Percentiles rank a stretch among this genome's conserved stretches.
These are phyloP conservation scores for Globisporangium sylvaticum DNA, from an alignment of 352 stramenopile genomes.

Conservation along the genomic window DNA sequence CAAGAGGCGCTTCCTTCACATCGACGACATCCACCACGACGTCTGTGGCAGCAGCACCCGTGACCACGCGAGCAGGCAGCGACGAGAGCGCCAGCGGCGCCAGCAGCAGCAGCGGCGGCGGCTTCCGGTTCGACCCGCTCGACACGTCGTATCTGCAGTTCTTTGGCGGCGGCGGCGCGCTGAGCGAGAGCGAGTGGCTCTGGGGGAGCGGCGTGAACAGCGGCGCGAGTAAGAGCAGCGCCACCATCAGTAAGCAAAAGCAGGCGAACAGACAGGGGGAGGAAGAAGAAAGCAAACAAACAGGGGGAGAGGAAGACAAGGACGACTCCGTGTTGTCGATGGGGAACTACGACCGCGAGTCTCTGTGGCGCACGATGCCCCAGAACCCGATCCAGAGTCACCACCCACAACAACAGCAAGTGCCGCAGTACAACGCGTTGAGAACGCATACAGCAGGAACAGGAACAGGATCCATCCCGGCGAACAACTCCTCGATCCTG, in stretches of 20 bases:
- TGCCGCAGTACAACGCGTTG: constrained; percentile 16
- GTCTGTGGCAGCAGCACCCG: constrained; percentile 28
- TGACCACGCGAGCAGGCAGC: constrained; percentile 16
- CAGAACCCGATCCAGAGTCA: constrained; percentile 21
- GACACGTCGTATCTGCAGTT: constrained; percentile 12
- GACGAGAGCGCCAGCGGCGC: constrained; percentile 14
- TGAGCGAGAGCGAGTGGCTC: constrained; percentile 21
- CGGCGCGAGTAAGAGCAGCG: neutral
- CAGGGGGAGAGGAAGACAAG: neutral
- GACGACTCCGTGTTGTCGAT: constrained; percentile 20
- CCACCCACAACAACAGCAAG: constrained; percentile 8
- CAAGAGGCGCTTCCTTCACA: neutral
- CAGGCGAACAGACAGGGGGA: constrained; percentile 6
- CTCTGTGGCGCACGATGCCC: constrained; percentile 48
- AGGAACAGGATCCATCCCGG: neutral
- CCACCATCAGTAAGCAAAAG: constrained; percentile 2
- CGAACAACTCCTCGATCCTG: neutral
- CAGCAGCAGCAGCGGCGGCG: constrained; percentile 6
- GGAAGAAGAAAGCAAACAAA: neutral
- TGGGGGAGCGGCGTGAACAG: constrained; percentile 23
- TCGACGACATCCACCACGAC: constrained; percentile 21
- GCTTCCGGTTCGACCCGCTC: constrained; percentile 19
- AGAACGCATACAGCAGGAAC: constrained; percentile 3
- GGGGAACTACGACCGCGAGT: constrained; percentile 57
- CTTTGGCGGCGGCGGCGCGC: constrained; percentile 2